These are phyloP conservation scores for Sugiyamaella marilandica DNA, from an alignment of 805 yeast species.

Conservation along the genomic window DNA sequence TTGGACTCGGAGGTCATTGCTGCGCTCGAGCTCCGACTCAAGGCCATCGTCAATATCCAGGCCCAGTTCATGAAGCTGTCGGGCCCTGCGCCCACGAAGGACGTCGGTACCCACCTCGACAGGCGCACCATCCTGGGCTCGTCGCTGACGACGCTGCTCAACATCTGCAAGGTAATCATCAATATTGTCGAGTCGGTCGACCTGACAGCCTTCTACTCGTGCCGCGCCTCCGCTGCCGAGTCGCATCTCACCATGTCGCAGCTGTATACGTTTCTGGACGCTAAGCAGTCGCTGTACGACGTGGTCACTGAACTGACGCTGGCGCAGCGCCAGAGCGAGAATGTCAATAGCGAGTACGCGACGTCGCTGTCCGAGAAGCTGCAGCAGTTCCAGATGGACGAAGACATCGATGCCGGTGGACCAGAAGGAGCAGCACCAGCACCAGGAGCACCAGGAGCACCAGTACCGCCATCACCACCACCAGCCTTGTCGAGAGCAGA, in stretches of 20 bases:
- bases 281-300: slow-evolving; percentile 64
- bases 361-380: slow-evolving; percentile 17
- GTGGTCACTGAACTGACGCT: slow-evolving; percentile 13
- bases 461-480: too few species aligned
- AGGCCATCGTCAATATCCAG: slow-evolving; percentile 6
- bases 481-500: not conserved
- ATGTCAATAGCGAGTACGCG: slow-evolving; percentile 17
- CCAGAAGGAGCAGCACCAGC: too few species aligned
- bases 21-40: slow-evolving; percentile 15
- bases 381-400: slow-evolving; percentile 17
- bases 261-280: slow-evolving; percentile 61
- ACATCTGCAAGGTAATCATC: slow-evolving; percentile 23
- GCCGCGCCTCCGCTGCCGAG: slow-evolving; percentile 9
- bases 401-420: slow-evolving; percentile 16
- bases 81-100: slow-evolving; percentile 3
- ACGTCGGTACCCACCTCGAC: slow-evolving; percentile 14
- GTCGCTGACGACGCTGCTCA: slow-evolving; percentile 15
- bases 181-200: slow-evolving; percentile 35
- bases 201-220: slow-evolving; percentile 21
- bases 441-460: too few species aligned
- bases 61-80: slow-evolving; percentile 10
- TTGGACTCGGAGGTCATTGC: slow-evolving; percentile 16
- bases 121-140: slow-evolving; percentile 15
- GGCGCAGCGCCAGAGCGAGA: slow-evolving; percentile 14
- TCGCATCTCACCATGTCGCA: slow-evolving; percentile 24